Evolutionary conservation across 2,329 filamentous ascomycete genomes (phyloP).

Genomic region (Monosporascus cannonballus): DNA sequence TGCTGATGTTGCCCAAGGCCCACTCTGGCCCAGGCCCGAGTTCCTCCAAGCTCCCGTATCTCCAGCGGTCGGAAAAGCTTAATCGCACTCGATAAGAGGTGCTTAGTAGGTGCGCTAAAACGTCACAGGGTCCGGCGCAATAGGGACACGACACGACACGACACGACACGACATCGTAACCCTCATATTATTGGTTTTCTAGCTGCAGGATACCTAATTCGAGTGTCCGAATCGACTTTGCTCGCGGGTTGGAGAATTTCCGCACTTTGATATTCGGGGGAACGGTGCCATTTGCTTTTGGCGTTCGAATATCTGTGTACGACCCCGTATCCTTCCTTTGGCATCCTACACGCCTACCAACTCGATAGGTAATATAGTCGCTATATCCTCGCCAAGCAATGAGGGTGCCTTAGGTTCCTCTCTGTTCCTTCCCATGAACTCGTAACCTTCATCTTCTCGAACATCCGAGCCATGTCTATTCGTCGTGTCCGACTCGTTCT

Average conservation of each 20-base stretch:
- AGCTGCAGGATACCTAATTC: no score
- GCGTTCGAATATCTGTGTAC: no score
- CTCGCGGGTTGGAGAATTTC: no score
- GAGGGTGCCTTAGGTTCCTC: background rate
- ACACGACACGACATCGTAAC: no score
- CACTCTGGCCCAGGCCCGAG: background rate
- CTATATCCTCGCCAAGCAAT: background rate
- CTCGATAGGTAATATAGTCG: background rate
- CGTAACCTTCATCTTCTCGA: background rate
- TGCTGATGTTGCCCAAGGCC: no score
- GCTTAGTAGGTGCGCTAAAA: background rate
- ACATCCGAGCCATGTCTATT: slow-evolving; percentile 16
- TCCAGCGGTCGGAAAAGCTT: background rate
- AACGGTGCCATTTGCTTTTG: no score
- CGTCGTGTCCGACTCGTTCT: slow-evolving; percentile 24
- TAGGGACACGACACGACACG: no score
- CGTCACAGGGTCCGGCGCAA: background rate
- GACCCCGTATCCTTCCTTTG: no score
- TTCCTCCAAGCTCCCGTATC: background rate
- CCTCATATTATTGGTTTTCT: no score
- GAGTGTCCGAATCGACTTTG: no score
- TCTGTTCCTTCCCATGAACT: background rate
- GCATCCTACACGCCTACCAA: no score
- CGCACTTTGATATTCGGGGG: no score
- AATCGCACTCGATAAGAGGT: background rate